Conservation (phyloP, 192 early-diverging fungal species). For the Umbelopsis vinacea region DNA sequence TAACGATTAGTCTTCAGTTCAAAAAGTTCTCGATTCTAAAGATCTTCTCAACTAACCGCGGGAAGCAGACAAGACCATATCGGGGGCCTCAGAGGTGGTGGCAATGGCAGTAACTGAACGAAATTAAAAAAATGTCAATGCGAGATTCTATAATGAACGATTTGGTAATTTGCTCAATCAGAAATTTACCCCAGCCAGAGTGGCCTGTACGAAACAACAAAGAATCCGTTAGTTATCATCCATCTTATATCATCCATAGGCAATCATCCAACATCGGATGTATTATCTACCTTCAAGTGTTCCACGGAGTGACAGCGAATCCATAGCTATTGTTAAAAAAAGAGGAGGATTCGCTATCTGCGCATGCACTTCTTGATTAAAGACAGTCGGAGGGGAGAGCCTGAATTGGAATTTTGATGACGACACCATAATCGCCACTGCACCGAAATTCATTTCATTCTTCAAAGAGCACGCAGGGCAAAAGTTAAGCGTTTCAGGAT, state of each 20-base stretch:
- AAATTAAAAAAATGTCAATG: slow-evolving; percentile 1
- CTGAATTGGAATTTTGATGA: too few relatives aligned
- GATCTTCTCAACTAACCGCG: slow-evolving; percentile 70
- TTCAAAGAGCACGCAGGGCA: too few relatives aligned
- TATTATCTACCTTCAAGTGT: slow-evolving; percentile 20
- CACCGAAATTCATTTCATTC: too few relatives aligned
- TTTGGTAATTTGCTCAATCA: background rate
- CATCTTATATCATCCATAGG: slow-evolving; percentile 22
- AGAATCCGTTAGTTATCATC: background rate
- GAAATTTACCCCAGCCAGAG: slow-evolving; percentile 21
- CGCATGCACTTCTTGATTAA: background rate
- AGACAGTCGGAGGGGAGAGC: too few relatives aligned
- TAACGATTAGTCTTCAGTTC: background rate
- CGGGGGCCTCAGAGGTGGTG: slow-evolving; percentile 94
- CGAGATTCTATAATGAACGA: background rate
- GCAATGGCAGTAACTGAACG: slow-evolving; percentile 90
- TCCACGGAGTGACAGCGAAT: slow-evolving; percentile 23
- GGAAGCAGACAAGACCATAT: slow-evolving; percentile 96
- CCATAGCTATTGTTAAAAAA: slow-evolving; percentile 23
- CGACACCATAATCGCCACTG: too few relatives aligned
- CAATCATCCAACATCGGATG: slow-evolving; percentile 1
- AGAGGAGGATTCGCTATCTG: slow-evolving; percentile 7
- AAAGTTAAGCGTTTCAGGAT: too few relatives aligned
- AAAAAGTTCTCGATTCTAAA: background rate
- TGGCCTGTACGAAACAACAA: slow-evolving; percentile 22